Base-by-base conservation (phyloP, 768 basidiomycete genomes). In the Pisolithus microcarpus region DNA sequence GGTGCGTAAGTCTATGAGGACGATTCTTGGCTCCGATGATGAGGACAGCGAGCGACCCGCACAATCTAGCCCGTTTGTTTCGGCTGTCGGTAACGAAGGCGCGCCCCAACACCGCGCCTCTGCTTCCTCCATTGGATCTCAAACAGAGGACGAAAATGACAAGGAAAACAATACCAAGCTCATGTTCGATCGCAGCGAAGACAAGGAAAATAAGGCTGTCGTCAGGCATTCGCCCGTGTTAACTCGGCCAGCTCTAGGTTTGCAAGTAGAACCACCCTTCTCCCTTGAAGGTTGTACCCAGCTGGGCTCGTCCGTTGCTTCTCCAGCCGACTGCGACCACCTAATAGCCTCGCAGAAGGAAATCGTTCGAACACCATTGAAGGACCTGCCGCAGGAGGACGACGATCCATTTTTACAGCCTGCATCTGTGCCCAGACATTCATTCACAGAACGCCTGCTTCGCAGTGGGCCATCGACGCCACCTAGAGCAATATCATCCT, bases 121-220 rank as follows among this genome's bases (percentile, higher is more conserved):
- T 10, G 56, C 70, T 8, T 80, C 82, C 21, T 80, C 82, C 3
- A 63, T 72, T 31, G 78, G 78, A 6, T 71, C 77, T 23, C 73
- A 72, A 24, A 77, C 75, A 6, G 85, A 86, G 56, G 80, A 82
- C 49, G 84, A 83, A 49, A 75, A 77, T 37, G 81, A 85, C 62
- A 89, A 90, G 65, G 87, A 88, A 64, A 89, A 90, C 60, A 77
- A 81, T 56, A 72, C 69, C 5, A 66, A 64, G 23, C 64, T 80
- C 19, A 80, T 83, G 78, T 87, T 79, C 59, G 84, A 85, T 59
- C 72, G 70, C 34, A 78, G 80, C 55, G 85, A 87, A 55, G 81
- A 88, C 66, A 89, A 88, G 65, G 88, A 91, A 65, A 91, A 91
- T 61, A 80, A 74, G 51, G 77, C 75, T 8, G 75, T 83, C 37